Base-by-base conservation (phyloP, 176 grass and related monocot genomes). In the Triticum dicoccoides region DNA sequence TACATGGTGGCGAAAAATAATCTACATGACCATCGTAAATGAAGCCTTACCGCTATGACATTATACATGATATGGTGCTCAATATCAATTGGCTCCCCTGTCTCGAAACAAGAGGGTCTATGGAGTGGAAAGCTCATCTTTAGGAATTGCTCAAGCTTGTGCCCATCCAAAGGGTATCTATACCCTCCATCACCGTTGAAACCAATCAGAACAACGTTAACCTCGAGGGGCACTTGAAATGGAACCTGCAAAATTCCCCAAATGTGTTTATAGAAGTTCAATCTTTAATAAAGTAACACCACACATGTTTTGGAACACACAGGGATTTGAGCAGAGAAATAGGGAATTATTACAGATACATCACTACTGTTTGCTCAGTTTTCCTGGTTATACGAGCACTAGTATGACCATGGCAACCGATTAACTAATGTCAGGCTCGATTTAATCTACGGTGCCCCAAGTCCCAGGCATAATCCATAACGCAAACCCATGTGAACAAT, bases 141-240 rank as follows among this genome's bases (percentile, higher is more conserved):
- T 82, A 99, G 30, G 84, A 96, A 96, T 63, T 96, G 82, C 87
- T 96, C 97, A 14, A 99, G 92, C 69, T 87, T 96, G 78, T 89
- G 92, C 20, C 87, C 92, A 90, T 99, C 89, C 61, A 99, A 77
- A 10, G 83, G 73, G 81, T 96, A 99, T 83, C 97, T 93, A 58
- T 96, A 96, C 65, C 97, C 97, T 80, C 94, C 97, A 79, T 96
- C 94, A 62, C 88, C 97, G 73, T 93, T 92, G 83, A 99, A 99
- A 87, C 97, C 97, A 91, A 96, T 88, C 41, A 96, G 90, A 88
- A 99, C 92, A 74, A 96, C 73, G 87, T 99, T 99, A 78, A 99
- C 94, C 92, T 99, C 94, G 11, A 99, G 94, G 52, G 97, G 97
- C 72, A 96, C 97, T 87, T 99, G 97, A 92, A 99, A 99, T 76